phyloP scores from a whole-genome alignment of 192 early-diverging fungal species.

The Dissophora ornata region DNA sequence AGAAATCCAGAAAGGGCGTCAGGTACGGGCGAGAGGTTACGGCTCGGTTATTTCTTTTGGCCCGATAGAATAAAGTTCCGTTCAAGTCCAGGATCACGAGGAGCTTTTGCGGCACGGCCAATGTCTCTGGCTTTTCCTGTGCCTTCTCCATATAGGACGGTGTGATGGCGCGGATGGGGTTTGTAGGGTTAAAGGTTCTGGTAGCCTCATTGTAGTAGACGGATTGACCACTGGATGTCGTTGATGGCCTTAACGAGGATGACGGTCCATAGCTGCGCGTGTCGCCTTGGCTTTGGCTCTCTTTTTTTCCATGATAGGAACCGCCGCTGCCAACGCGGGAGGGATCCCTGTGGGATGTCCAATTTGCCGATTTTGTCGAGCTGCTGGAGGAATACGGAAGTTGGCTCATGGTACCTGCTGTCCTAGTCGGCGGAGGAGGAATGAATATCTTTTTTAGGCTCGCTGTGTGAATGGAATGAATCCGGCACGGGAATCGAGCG shows the following conservation, averaged over 20 bases:
- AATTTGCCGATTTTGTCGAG: no score
- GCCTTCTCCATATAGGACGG: slow-evolving; percentile 27
- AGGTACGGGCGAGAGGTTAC: slow-evolving; percentile 66
- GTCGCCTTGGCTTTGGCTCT: no score
- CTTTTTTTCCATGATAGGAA: no score
- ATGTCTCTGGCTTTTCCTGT: slow-evolving; percentile 14
- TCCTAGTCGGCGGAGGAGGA: no score
- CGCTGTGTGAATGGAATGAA: no score
- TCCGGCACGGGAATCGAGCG: no score
- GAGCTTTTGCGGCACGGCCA: slow-evolving; percentile 23
- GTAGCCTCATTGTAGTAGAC: slow-evolving; percentile 14
- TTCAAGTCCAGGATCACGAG: slow-evolving; percentile 79
- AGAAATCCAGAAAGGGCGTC: slow-evolving; percentile 67
- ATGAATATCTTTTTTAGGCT: no score
- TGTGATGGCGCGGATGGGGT: slow-evolving; percentile 28
- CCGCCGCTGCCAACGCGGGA: no score
- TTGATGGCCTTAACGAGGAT: neutral
- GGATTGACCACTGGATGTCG: neutral
- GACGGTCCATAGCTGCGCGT: no score
- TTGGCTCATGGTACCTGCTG: no score
- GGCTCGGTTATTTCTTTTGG: slow-evolving; percentile 20
- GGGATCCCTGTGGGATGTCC: no score
- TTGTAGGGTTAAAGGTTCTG: slow-evolving; percentile 26
- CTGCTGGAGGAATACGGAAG: no score
- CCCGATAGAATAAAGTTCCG: slow-evolving; percentile 72